Base-by-base conservation (phyloP, 2,329 filamentous ascomycete genomes). In the Claviceps sp. region DNA sequence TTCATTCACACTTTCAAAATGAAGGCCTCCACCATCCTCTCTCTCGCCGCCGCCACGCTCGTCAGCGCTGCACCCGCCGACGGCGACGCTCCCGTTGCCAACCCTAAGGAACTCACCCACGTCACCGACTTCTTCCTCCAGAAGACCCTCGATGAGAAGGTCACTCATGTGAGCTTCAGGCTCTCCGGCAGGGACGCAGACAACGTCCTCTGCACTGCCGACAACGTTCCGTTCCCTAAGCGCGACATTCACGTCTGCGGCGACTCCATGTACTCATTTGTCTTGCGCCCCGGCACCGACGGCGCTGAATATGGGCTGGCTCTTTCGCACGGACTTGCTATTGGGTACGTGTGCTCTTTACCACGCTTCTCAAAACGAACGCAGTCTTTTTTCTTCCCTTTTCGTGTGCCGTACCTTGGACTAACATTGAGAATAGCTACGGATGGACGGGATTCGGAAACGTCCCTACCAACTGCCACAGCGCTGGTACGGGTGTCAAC, bases 191-290 rank as follows among this genome's bases (percentile, higher is more conserved):
- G 46, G 7, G 48, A 62, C 41, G 57, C 55, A 34, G 48, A 48
- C 9, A 49, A 52, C 34, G 52, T 62, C 0, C 13, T 3, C 38
- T 62, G 60, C 56, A 2, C 30, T 3, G 54, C 24, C 20, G 18
- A 22, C 41, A 51, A 55, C 48, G 57, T 56, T 5, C 4, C 20
- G 20, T 1, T 13, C 52, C 26, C 26, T 30, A 30, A 30, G 26
- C 26, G 26, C 42, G 54, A 54, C 26, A 59, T 56, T 49, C 47
- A 56, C 24, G 54, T 58, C 42, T 65, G 63, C 58, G 59, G 58
- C 50, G 57, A 58, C 8, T 55, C 55, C 56, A 57, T 58, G 54
- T 66, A 65, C 59, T 52, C 60, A 45, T 66, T 66, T 60, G 48
- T 47, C 20, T 48, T 65, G 30, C 42, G 52, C 20, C 40, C 50